A percentile compares a stretch with the other conserved stretches of the same genome.
Evolutionary conservation across 169 alveolate genomes (phyloP).

Genomic region (Plasmodium gaboni): DNA sequence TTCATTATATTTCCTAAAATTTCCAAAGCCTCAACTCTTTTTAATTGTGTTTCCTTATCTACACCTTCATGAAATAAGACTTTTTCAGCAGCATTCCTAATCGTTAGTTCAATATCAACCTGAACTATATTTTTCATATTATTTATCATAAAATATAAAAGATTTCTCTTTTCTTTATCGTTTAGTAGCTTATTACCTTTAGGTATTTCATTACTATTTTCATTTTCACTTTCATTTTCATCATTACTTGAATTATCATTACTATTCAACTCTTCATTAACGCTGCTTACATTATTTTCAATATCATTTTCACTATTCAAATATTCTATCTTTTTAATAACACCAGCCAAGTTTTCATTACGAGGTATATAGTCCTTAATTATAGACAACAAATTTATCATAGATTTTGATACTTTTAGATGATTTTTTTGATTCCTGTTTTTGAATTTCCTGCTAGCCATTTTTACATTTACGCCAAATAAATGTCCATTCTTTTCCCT

Average conservation of each 20-base stretch:
- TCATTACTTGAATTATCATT: too few relatives aligned
- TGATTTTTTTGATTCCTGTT: constrained; percentile 70
- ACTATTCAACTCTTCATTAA: too few relatives aligned
- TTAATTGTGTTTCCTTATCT: constrained; percentile 73
- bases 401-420: background rate
- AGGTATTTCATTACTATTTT: constrained; percentile 16
- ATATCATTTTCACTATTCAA: background rate
- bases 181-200: constrained; percentile 22
- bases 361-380: constrained; percentile 7
- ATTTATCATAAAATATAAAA: constrained; percentile 39
- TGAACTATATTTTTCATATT: constrained; percentile 75
- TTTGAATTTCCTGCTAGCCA: constrained; percentile 77
- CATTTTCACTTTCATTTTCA: too few relatives aligned
- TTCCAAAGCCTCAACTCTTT: constrained; percentile 77
- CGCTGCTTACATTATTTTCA: background rate
- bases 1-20: constrained; percentile 79
- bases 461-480: constrained; percentile 82
- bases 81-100: constrained; percentile 80
- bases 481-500: constrained; percentile 81
- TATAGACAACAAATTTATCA: constrained; percentile 21
- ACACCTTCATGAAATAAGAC: constrained; percentile 79
- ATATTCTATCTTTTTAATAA: background rate
- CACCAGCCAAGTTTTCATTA: background rate
- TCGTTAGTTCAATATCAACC: constrained; percentile 83
- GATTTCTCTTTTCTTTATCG: constrained; percentile 51